Evolutionary conservation across 1,284 basidiomycete genomes (phyloP).

Genomic region (Melampsora americana): DNA sequence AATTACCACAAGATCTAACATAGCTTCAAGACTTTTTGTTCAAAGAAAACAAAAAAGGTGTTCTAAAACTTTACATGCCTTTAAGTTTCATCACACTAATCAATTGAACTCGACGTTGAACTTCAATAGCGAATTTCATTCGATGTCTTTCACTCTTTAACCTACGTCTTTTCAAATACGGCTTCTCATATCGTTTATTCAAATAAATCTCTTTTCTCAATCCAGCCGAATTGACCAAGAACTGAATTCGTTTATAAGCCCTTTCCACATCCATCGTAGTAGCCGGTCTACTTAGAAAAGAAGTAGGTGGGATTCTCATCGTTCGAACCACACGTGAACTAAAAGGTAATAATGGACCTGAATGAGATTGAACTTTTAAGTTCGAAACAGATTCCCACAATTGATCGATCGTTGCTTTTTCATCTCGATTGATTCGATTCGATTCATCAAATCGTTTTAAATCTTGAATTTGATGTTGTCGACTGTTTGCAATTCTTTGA

Average conservation of each 20-base stretch:
- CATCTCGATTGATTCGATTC: constrained; percentile 6
- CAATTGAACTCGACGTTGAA: constrained; percentile 37
- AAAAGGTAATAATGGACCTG: constrained; percentile 31
- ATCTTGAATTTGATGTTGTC: constrained; percentile 13
- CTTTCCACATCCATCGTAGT: constrained; percentile 32
- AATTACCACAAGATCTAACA: no score
- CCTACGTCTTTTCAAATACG: constrained; percentile 33
- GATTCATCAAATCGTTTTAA: constrained; percentile 5
- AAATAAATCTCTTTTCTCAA: constrained; percentile 27
- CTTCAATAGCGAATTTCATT: constrained; percentile 41
- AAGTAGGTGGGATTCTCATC: constrained; percentile 25
- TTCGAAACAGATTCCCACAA: constrained; percentile 27
- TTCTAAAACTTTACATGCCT: constrained; percentile 38
- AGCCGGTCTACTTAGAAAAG: constrained; percentile 29
- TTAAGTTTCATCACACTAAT: constrained; percentile 42
- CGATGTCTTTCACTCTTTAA: constrained; percentile 40
- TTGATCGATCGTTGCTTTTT: constrained; percentile 42
- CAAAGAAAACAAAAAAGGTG: no score
- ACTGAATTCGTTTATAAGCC: constrained; percentile 20
- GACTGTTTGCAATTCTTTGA: constrained; percentile 30
- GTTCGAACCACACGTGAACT: constrained; percentile 36
- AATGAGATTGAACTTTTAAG: constrained; percentile 34
- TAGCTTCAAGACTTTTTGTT: no score
- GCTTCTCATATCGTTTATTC: constrained; percentile 41
- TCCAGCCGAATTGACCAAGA: constrained; percentile 18